Base-by-base conservation (phyloP, 2,329 filamentous ascomycete genomes). In the Cladosporium sp. region DNA sequence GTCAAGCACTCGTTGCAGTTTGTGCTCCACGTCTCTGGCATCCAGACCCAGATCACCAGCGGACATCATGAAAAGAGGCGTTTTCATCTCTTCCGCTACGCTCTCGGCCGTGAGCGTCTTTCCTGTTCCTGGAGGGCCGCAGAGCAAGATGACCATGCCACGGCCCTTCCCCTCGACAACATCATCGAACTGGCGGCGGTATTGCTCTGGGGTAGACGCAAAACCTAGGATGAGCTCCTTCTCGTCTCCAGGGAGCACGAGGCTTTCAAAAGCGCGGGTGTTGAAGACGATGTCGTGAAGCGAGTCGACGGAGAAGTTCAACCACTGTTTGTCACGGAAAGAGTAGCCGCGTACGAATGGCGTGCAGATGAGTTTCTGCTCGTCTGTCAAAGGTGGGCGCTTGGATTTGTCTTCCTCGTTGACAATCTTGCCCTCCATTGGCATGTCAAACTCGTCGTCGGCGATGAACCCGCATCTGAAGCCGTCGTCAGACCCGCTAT, bases 71-170 rank as follows among this genome's bases (percentile, higher is more conserved):
- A 78, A 82, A 0, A 84, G 70, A 1, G 81, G 81, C 1, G 77
- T 76, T 34, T 75, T 71, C 74, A 82, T 79, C 52, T 77, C 70
- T 59, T 82, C 80, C 1, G 81, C 80, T 20, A 81, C 74, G 47
- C 73, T 75, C 63, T 81, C 80, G 5, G 76, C 78, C 3, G 79
- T 81, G 22, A 80, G 65, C 0, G 81, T 84, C 69, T 84, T 84
- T 14, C 81, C 81, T 1, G 82, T 52, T 2, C 80, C 80, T 0
- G 80, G 79, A 0, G 77, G 77, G 1, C 80, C 81, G 45, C 72
- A 75, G 2, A 83, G 73, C 3, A 82, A 72, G 58, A 82, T 71
- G 57, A 82, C 80, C 55, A 82, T 75, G 9, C 81, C 80, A 15
- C 74, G 73, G 12, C 81, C 81, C 64, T 83, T 83, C 30, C 79